Base-by-base conservation (phyloP, 1,284 basidiomycete species). In the Heterobasidion occidentale region DNA sequence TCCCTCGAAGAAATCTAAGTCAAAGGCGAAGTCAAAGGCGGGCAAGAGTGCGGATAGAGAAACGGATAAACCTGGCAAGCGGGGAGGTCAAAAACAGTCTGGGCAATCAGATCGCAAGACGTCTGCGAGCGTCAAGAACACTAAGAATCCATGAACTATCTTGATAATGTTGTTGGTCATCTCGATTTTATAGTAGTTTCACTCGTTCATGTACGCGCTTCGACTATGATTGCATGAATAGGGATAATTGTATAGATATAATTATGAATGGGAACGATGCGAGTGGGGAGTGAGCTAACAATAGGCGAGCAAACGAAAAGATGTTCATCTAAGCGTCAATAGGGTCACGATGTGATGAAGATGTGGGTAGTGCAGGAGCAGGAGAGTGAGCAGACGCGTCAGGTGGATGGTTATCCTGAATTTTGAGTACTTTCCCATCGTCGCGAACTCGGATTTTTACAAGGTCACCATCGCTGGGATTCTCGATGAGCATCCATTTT, bases 401-500 rank as follows among this genome's bases (percentile, higher is more conserved):
- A 1, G 78, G 70, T 2, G 67, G 61, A 63, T 86, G 84, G 61
- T 84, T 85, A 57, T 85, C 84, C 56, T 71, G 65, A 55, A 87
- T 81, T 33, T 75, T 67, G 46, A 86, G 67, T 4, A 64, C 64
- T 55, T 77, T 69, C 36, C 71, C 75, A 59, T 81, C 77, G 8
- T 70, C 67, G 11, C 63, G 64, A 7, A 81, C 77, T 2, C 77
- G 72, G 50, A 90, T 79, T 44, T 72, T 71, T 19, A 87, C 86
- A 4, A 69, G 72, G 63, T 90, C 86, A 9, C 86, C 84, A 61
- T 87, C 83, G 61, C 79, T 80, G 58, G 27, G 61, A 56, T 14
- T 35, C 9, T 48, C 44, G 19, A 49, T 47, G 3, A 42, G 27
- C 27, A 27, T 12, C 5, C 3, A 42, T n/a, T 9, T 6, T 8